Conservation (phyloP, 495 filamentous ascomycete genomes). For the Physcia stellaris region DNA sequence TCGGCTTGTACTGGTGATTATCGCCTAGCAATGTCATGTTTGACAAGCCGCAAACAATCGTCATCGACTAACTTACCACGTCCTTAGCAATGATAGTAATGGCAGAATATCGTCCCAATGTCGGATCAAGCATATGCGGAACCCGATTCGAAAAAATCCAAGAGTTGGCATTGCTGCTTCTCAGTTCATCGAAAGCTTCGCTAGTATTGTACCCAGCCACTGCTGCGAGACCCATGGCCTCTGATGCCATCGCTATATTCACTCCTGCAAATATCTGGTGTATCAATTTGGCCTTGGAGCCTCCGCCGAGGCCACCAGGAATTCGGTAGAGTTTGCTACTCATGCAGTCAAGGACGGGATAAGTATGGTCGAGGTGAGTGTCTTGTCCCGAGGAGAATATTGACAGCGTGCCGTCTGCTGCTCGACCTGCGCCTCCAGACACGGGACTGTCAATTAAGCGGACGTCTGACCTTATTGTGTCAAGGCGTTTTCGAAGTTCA, state of each 20-base stretch:
- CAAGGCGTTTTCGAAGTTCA: conserved; percentile 41
- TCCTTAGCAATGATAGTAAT: conserved; percentile 72
- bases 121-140: conserved; percentile 53
- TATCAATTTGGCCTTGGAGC: conserved; percentile 82
- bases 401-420: conserved; percentile 63
- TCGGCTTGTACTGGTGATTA: conserved; percentile 59
- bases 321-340: conserved; percentile 60
- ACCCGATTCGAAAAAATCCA: conserved; percentile 77
- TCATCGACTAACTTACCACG: conserved; percentile 33
- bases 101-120: conserved; percentile 36
- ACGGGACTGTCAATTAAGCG: conserved; percentile 62
- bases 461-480: conserved; percentile 45
- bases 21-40: conserved; percentile 38
- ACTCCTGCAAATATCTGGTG: conserved; percentile 72
- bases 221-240: conserved; percentile 61
- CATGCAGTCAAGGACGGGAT: conserved; percentile 48
- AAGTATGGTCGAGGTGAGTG: conserved; percentile 41
- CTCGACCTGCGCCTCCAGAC: conserved; percentile 60
- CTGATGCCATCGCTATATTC: conserved; percentile 58
- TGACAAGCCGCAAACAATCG: too few relatives aligned
- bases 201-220: conserved; percentile 50
- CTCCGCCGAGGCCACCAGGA: conserved; percentile 56
- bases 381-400: conserved; percentile 63
- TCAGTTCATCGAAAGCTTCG: conserved; percentile 40
- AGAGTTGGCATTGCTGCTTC: conserved; percentile 46